Base-by-base conservation (phyloP, 176 grass and related monocot genomes). In the Leersia perrieri region DNA sequence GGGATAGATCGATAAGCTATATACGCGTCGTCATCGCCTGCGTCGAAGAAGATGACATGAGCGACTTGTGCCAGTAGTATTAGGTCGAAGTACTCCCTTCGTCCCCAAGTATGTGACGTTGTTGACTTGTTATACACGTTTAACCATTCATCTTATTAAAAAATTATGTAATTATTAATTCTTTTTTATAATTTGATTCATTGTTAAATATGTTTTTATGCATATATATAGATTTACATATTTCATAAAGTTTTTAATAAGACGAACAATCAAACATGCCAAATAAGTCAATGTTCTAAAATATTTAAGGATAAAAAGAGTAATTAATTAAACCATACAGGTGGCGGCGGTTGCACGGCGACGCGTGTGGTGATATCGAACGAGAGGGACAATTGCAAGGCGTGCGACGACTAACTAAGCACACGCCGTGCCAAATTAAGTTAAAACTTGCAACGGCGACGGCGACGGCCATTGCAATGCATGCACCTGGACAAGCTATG, bases 321-420 rank as follows among this genome's bases (percentile, higher is more conserved):
- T n/a, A n/a, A n/a, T n/a, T n/a, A 30, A 34, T 63, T 57, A 7
- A 5, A 28, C 55, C 49, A 47, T 47, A 51, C 71, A 83, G 68
- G 47, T 75, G 87, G 82, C 53, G 66, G 86, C 66, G 33, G 5
- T n/a, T 38, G 20, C 66, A 63, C 63, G 82, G 65, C 76, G 72
- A 76, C 65, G 71, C 82, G 55, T 72, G 77, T 27, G 53, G n/a
- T 9, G 45, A n/a, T n/a, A n/a, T n/a, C n/a, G n/a, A n/a, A 6
- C 70, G 87, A 81, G 70, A 35, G 33, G 31, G 87, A 85, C 82
- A 63, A 18, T 7, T 7, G 51, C 60, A 29, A 16, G 0, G 40
- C 41, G 20, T 30, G 34, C 67, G 33, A 68, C 12, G 86, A 60
- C 75, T 47, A 26, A 66, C 40, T n/a, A 44, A 68, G 30, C 39